Conservation (phyloP, 805 yeast species). For the Barnettozyma salicaria region DNA sequence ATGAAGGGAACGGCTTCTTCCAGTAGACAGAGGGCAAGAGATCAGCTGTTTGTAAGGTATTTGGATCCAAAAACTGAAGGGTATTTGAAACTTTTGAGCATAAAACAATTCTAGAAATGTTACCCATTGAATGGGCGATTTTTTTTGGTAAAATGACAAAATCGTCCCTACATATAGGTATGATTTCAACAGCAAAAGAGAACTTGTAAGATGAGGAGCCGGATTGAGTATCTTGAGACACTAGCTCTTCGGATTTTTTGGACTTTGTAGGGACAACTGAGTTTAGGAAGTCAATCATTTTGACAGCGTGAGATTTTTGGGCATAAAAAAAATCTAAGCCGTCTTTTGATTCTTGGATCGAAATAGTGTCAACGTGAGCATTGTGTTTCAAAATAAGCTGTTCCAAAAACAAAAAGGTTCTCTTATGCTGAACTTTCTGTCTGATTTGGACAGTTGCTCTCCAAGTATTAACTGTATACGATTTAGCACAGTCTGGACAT, state of each 20-base stretch:
- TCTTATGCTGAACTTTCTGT: slow-evolving; percentile 94
- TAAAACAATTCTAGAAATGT: slow-evolving; percentile 71
- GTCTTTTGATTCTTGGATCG: slow-evolving; percentile 87
- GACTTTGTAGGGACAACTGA: slow-evolving; percentile 80
- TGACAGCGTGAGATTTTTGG: slow-evolving; percentile 84
- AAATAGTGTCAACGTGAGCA: slow-evolving; percentile 90
- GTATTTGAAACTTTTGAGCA: slow-evolving; percentile 82
- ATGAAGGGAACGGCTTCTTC: slow-evolving; percentile 73
- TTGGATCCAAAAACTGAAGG: slow-evolving; percentile 82
- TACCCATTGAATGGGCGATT: slow-evolving; percentile 78
- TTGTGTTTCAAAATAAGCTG: slow-evolving; percentile 89
- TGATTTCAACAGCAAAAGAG: slow-evolving; percentile 87
- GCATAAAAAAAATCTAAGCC: slow-evolving; percentile 93
- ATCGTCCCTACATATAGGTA: slow-evolving; percentile 96
- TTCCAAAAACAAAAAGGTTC: slow-evolving; percentile 92
- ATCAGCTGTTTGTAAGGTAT: slow-evolving; percentile 72
- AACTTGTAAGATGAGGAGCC: slow-evolving; percentile 86
- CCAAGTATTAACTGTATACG: slow-evolving; percentile 97
- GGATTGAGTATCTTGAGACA: slow-evolving; percentile 87
- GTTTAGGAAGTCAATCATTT: slow-evolving; percentile 84
- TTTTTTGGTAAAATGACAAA: slow-evolving; percentile 86
- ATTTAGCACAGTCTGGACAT: slow-evolving; percentile 97
- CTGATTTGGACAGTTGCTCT: slow-evolving; percentile 96
- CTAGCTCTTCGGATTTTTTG: slow-evolving; percentile 84
- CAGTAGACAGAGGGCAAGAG: slow-evolving; percentile 66